A percentile compares a stretch with the other conserved stretches of the same genome.
These are phyloP conservation scores for Anthoceros angustus DNA, from an alignment of 225 moss, liverwort and hornwort species.

Conservation along the genomic window DNA sequence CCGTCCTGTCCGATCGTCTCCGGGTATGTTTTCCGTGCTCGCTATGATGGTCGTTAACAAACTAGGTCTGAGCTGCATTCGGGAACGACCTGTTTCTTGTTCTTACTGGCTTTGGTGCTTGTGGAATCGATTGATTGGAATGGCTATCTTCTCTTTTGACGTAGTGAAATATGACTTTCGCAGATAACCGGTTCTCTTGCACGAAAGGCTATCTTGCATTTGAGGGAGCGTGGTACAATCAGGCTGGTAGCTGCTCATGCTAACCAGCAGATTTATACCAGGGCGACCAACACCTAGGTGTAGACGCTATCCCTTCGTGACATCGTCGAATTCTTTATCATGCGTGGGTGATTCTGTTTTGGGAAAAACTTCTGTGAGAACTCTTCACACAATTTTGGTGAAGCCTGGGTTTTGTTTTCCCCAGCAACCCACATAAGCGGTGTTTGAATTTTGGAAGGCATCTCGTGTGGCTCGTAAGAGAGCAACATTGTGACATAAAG, in stretches of 20 bases:
- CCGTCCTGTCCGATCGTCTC: slow-evolving; percentile 42
- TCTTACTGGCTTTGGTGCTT: background rate
- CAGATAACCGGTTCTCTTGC: slow-evolving; percentile 87
- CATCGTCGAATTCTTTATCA: background rate
- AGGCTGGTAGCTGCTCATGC: slow-evolving; percentile 73
- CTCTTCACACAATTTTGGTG: no score
- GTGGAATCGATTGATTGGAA: background rate
- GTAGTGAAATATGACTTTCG: background rate
- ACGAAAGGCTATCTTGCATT: slow-evolving; percentile 60
- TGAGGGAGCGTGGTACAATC: slow-evolving; percentile 81
- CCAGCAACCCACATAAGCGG: no score
- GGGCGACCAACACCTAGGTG: slow-evolving; percentile 67
- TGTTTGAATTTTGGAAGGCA: no score
- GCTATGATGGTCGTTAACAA: background rate
- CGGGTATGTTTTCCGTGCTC: slow-evolving; percentile 14
- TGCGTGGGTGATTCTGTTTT: no score
- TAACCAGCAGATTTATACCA: slow-evolving; percentile 87
- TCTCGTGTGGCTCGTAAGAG: no score
- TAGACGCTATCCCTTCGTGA: background rate
- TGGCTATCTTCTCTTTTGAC: background rate
- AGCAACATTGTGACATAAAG: no score
- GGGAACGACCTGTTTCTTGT: background rate
- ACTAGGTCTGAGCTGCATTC: no score
- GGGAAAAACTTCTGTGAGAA: no score
- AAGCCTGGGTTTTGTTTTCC: no score